Percentiles rank a stretch among this genome's conserved stretches.
These are phyloP conservation scores for Streptanthus diversifolius DNA, from an alignment of 345 rosid species.

Conservation along the genomic window DNA sequence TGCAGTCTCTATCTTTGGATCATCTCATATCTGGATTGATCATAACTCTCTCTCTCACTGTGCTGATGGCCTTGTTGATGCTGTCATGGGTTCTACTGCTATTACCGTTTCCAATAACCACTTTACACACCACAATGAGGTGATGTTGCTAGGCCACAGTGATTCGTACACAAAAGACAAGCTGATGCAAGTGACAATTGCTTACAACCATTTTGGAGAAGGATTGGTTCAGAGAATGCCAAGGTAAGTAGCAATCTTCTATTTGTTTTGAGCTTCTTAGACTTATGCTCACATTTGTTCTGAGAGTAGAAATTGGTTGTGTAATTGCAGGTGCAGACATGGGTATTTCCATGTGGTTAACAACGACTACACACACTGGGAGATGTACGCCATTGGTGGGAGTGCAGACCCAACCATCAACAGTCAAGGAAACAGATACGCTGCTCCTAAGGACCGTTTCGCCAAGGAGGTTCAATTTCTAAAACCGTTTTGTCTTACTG, in stretches of 20 bases:
- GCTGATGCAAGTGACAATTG: conserved; percentile 90
- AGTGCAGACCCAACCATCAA: conserved; percentile 89
- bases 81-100: conserved; percentile 93
- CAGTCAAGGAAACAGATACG: conserved; percentile 93
- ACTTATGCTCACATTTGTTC: background rate
- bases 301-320: background rate
- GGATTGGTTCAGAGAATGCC: conserved; percentile 98
- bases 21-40: conserved; percentile 90
- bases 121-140: conserved; percentile 93
- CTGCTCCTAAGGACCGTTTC: conserved; percentile 68
- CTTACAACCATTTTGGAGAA: conserved; percentile 91
- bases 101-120: conserved; percentile 88
- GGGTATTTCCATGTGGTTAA: conserved; percentile 96
- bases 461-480: conserved; percentile 69
- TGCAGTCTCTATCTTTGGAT: conserved; percentile 77
- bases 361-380: conserved; percentile 98
- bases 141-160: conserved; percentile 87
- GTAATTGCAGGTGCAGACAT: conserved; percentile 70
- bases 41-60: conserved; percentile 91
- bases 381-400: conserved; percentile 98
- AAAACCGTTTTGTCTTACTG: background rate
- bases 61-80: conserved; percentile 95
- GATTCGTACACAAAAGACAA: conserved; percentile 82
- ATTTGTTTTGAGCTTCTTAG: background rate
- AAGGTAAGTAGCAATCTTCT: conserved; percentile 40